Evolutionary conservation across 148 eudicot species (phyloP).

Genomic region (Cornus suecica): DNA sequence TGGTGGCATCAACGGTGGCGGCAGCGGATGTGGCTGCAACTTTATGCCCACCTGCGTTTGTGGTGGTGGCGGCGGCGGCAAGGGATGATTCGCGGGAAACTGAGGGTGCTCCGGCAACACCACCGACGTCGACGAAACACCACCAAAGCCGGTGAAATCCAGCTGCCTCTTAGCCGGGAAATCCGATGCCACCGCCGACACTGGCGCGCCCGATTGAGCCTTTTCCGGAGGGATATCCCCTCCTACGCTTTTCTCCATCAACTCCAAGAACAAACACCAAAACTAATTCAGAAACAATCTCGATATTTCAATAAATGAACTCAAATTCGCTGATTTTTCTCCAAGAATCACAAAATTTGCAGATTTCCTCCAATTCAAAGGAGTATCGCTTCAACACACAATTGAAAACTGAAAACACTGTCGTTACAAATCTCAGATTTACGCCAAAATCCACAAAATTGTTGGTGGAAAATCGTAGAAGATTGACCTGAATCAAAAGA

Average conservation of each 20-base stretch:
- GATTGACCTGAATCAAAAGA: constrained; percentile 4
- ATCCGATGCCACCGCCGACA: constrained; percentile 24
- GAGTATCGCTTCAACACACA: background rate
- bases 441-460: background rate
- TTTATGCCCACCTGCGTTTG: too few species aligned
- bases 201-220: constrained; percentile 23
- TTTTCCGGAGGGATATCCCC: constrained; percentile 42
- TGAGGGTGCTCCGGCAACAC: constrained; percentile 32
- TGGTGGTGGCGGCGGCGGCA: constrained; percentile 4
- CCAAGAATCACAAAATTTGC: background rate
- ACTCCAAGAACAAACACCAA: constrained; percentile 8
- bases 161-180: constrained; percentile 71
- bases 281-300: constrained; percentile 11
- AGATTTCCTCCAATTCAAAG: constrained; percentile 10
- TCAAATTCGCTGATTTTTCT: constrained; percentile 14
- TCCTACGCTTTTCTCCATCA: constrained; percentile 57
- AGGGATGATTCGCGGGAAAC: constrained; percentile 11
- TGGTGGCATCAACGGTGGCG: constrained; percentile 17
- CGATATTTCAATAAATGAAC: background rate
- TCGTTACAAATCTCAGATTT: background rate
- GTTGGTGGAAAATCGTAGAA: background rate
- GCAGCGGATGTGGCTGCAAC: constrained; percentile 25
- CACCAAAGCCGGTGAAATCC: constrained; percentile 44
- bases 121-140: constrained; percentile 11
- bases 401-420: background rate